These are phyloP conservation scores for Penicillium malachiteum DNA, from an alignment of 495 filamentous ascomycete genomes.

Conservation along the genomic window DNA sequence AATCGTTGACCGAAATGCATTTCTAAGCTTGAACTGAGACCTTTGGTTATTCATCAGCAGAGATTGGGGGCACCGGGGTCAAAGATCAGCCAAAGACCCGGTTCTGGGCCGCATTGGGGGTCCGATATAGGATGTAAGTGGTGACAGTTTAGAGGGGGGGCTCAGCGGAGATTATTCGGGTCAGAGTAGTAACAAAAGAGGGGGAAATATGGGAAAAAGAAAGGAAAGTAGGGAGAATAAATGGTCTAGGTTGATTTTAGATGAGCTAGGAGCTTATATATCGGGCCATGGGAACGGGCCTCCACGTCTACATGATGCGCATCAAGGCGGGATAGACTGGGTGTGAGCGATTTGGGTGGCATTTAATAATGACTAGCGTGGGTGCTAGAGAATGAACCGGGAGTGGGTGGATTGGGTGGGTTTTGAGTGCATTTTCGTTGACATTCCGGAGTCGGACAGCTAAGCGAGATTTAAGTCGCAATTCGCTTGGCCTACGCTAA, in stretches of 20 bases:
- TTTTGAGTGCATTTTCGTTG: not conserved
- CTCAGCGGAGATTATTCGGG: not conserved
- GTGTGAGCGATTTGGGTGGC: conserved; percentile 9
- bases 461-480: not conserved
- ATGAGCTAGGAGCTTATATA: conserved; percentile 10
- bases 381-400: conserved; percentile 11
- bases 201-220: not conserved
- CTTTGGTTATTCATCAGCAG: not conserved
- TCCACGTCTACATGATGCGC: conserved; percentile 4
- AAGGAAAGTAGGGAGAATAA: not conserved
- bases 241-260: conserved; percentile 5
- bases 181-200: not conserved
- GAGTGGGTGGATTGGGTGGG: not conserved
- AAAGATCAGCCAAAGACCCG: not conserved
- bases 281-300: conserved; percentile 7
- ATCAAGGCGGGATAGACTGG: conserved; percentile 3
- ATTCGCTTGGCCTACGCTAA: not conserved
- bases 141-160: conserved; percentile 3
- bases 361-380: conserved; percentile 4
- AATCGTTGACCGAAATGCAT: not conserved
- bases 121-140: conserved; percentile 8
- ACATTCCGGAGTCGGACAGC: not conserved
- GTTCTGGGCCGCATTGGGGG: not conserved
- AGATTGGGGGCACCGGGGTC: not conserved
- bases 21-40: conserved; percentile 2